Evolutionary conservation across 441 rosid genomes (phyloP).

Genomic region (Gossypium laxum): DNA sequence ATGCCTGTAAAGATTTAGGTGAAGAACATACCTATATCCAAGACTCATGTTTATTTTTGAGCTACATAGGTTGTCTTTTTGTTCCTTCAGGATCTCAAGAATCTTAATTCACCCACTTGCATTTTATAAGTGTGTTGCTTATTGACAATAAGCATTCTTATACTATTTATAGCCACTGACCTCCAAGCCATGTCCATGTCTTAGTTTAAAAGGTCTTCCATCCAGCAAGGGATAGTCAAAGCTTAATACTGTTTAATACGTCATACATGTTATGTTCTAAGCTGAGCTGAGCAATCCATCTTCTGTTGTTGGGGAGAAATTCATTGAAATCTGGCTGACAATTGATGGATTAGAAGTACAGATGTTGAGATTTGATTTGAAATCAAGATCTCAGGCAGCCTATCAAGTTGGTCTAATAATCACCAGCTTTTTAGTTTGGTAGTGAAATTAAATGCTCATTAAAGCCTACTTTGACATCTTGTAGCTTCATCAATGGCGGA

Average conservation of each 20-base stretch:
- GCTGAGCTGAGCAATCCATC: neutral
- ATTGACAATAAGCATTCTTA: constrained; percentile 1
- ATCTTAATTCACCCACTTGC: neutral
- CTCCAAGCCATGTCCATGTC: neutral
- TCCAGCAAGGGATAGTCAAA: constrained; percentile 6
- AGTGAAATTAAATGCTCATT: neutral
- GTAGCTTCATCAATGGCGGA: constrained; percentile 1
- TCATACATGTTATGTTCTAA: neutral
- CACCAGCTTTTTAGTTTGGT: neutral
- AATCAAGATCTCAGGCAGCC: constrained; percentile 11
- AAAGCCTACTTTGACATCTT: constrained; percentile 7
- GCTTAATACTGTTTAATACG: constrained; percentile 4
- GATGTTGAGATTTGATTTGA: constrained; percentile 2
- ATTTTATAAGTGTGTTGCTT: neutral
- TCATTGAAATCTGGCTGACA: neutral
- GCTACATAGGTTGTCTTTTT: neutral
- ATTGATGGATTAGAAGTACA: neutral
- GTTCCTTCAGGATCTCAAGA: neutral
- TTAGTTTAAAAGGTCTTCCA: constrained; percentile 8
- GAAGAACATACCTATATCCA: neutral
- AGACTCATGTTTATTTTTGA: neutral
- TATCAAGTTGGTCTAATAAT: constrained; percentile 10
- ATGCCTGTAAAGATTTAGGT: neutral
- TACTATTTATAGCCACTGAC: neutral
- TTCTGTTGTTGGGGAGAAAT: neutral